These are phyloP conservation scores for Scheffersomyces spartinae DNA, from an alignment of 805 yeast genomes.

Conservation along the genomic window DNA sequence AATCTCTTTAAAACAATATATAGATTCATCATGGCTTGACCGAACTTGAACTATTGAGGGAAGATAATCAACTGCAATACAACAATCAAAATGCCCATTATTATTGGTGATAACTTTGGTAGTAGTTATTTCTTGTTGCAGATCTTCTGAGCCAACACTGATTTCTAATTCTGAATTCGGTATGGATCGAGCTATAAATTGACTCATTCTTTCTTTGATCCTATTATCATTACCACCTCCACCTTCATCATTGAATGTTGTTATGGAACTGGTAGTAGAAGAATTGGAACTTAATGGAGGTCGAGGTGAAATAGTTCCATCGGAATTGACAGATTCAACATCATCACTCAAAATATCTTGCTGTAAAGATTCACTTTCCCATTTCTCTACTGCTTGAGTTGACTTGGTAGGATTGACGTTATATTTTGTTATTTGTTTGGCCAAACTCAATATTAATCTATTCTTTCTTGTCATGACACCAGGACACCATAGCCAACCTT, in stretches of 20 bases:
- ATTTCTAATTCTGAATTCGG: conserved; percentile 44
- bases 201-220: conserved; percentile 53
- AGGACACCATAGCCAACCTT: conserved; percentile 65
- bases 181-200: conserved; percentile 59
- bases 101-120: conserved; percentile 44
- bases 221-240: conserved; percentile 26
- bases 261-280: conserved; percentile 2
- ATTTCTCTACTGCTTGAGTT: conserved; percentile 12
- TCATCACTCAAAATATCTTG: conserved; percentile 11
- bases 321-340: conserved; percentile 2
- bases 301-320: conserved; percentile 4
- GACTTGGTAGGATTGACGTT: conserved; percentile 7
- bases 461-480: conserved; percentile 66
- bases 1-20: conserved; percentile 35
- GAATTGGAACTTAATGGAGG: conserved; percentile 6
- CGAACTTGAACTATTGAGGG: conserved; percentile 51
- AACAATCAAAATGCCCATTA: conserved; percentile 53
- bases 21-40: conserved; percentile 34
- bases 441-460: conserved; percentile 52
- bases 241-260: conserved; percentile 1
- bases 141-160: conserved; percentile 40
- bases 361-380: conserved; percentile 14
- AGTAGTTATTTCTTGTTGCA: conserved; percentile 12
- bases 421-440: conserved; percentile 50
- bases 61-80: conserved; percentile 41